A percentile compares a stretch with the other conserved stretches of the same genome.
These are phyloP conservation scores for Pichia membranifaciens DNA, from an alignment of 805 yeast genomes.

Conservation along the genomic window DNA sequence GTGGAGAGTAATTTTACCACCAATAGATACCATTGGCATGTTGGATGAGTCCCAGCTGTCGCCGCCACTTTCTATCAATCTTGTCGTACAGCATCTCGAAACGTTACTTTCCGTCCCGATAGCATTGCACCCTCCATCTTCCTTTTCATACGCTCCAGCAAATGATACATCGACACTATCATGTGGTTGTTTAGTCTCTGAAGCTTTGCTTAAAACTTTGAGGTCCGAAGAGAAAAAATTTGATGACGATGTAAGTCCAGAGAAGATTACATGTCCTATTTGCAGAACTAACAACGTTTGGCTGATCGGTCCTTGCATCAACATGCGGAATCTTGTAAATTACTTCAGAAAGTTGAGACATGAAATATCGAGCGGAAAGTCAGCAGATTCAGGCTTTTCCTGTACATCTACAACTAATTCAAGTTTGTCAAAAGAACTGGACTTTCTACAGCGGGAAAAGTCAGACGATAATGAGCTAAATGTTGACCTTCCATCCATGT, in stretches of 20 bases:
- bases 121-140: conserved; percentile 22
- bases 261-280: conserved; percentile 30
- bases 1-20: no score
- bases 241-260: background rate
- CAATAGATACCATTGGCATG: no score
- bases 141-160: conserved; percentile 18
- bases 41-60: background rate
- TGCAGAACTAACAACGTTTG: conserved; percentile 25
- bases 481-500: conserved; percentile 9
- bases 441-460: background rate
- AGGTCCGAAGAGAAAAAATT: background rate
- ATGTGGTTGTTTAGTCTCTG: conserved; percentile 39
- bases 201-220: conserved; percentile 20
- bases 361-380: conserved; percentile 1
- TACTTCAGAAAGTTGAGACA: conserved; percentile 13
- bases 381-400: background rate
- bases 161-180: conserved; percentile 30
- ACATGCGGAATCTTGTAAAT: conserved; percentile 26
- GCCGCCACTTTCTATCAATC: background rate
- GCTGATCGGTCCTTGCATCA: conserved; percentile 30
- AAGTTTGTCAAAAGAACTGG: background rate
- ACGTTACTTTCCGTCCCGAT: conserved; percentile 19
- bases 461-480: background rate
- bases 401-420: background rate
- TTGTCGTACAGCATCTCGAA: conserved; percentile 14